Conservation (phyloP, 192 early-diverging fungal species). For the Linnemannia schmuckeri region DNA sequence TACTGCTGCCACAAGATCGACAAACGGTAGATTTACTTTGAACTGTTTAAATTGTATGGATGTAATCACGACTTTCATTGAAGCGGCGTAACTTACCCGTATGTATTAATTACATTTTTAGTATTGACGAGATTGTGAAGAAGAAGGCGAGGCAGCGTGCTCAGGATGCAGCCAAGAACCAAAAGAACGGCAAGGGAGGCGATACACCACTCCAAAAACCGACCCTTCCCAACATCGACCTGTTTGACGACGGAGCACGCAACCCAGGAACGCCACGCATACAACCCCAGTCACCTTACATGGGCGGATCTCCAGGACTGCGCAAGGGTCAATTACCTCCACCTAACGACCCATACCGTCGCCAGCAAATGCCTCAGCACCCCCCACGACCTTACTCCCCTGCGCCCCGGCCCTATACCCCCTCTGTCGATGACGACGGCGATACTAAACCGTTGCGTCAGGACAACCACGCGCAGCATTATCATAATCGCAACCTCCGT, state of each 20-base stretch:
- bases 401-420: constrained; percentile 43
- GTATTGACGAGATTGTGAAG: constrained; percentile 71
- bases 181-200: constrained; percentile 28
- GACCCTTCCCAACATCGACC: constrained; percentile 52
- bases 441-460: constrained; percentile 49
- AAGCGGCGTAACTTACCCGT: constrained; percentile 73
- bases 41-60: constrained; percentile 66
- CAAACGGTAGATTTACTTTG: constrained; percentile 77
- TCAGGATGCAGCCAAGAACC: constrained; percentile 32
- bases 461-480: constrained; percentile 52
- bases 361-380: constrained; percentile 39
- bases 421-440: constrained; percentile 39
- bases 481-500: constrained; percentile 47
- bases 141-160: constrained; percentile 62
- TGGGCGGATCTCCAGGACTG: constrained; percentile 43
- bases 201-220: constrained; percentile 43
- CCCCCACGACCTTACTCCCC: constrained; percentile 50
- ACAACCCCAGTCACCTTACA: constrained; percentile 30
- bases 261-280: constrained; percentile 30
- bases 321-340: constrained; percentile 29
- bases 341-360: constrained; percentile 51
- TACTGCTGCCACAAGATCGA: constrained; percentile 92
- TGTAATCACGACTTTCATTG: constrained; percentile 65
- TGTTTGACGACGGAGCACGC: constrained; percentile 42
- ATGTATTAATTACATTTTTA: constrained; percentile 12